These are phyloP conservation scores for Trapa bicornis DNA, from an alignment of 345 rosid species.

Conservation along the genomic window DNA sequence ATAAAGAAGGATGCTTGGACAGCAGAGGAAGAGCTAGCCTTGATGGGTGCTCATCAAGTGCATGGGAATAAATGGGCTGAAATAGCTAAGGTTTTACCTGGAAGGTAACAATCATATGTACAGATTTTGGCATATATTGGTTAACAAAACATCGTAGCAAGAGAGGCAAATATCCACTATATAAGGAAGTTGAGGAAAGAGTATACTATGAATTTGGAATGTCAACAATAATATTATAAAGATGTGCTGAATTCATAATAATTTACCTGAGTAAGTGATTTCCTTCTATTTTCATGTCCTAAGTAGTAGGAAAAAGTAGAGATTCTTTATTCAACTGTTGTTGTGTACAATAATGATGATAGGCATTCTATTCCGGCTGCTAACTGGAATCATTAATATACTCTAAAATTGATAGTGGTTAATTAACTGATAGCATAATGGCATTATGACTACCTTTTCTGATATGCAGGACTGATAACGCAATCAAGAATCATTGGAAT, in stretches of 20 bases:
- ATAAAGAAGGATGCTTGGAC: constrained; percentile 97
- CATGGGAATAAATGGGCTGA: constrained; percentile 98
- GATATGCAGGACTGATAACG: constrained; percentile 72
- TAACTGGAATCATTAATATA: background rate
- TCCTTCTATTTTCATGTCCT: background rate
- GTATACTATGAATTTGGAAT: background rate
- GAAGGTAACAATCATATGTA: constrained; percentile 45
- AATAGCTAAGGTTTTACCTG: constrained; percentile 90
- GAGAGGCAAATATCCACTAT: background rate
- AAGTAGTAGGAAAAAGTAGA: background rate
- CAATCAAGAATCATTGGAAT: constrained; percentile 98
- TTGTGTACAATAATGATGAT: too few species aligned
- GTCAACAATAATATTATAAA: background rate
- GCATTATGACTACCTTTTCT: background rate
- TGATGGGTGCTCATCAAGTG: constrained; percentile 61
- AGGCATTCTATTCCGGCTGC: background rate
- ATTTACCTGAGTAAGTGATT: background rate
- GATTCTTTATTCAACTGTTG: background rate
- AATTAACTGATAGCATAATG: background rate
- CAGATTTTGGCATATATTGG: background rate
- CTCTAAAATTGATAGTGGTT: background rate
- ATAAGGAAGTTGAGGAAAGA: background rate
- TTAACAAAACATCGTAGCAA: background rate
- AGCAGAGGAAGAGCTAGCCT: constrained; percentile 66
- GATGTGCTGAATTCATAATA: background rate